Base-by-base conservation (phyloP, 169 alveolate species). In the Plasmodium adleri region DNA sequence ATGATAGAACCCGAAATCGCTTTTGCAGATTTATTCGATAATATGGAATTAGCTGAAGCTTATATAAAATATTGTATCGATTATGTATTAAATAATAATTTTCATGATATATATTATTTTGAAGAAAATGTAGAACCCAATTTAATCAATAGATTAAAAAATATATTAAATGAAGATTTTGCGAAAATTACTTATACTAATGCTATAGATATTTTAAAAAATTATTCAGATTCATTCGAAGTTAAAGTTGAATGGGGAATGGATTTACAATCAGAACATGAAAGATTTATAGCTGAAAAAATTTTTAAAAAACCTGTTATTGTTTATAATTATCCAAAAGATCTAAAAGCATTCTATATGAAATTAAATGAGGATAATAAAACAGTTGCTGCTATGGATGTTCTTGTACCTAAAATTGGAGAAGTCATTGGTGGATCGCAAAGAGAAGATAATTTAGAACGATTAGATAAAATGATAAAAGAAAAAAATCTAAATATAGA, bases 1-100 rank as follows among this genome's bases (percentile, higher is more conserved):
- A 99, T 99, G 99, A 98, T 99, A 47, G 99, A 99, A 92, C 99
- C 99, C 12, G 99, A 99, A 95, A 93, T 96, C 91, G 99, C 97
- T 49, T 98, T 97, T 93, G 98, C 98, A 24, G 99, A 97, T 71
- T 92, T 98, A 28, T 94, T 92, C 32, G 99, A 96, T 74, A 94
- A 96, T 90, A 98, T 99, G 99, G 98, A 96, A 58, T 90, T 97
- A 17, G 99, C 99, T 26, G 99, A 99, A 95, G 98, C 95, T 24
- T 98, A 97, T 91, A 94, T 99, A 13, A 97, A 98, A 92, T 98
- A 95, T 93, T 95, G 99, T 88, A 96, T 99, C 2, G 91, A 94
- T 56, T 98, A 96, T 85, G 98, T 96, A 15, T 83, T 98, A 9
- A 95, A 92, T 52, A 98, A 99, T 95, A 96, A 98, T 95, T 88